Evolutionary conservation across 2,329 filamentous ascomycete species (phyloP).

Genomic region (Arthrobotrys conoides): DNA sequence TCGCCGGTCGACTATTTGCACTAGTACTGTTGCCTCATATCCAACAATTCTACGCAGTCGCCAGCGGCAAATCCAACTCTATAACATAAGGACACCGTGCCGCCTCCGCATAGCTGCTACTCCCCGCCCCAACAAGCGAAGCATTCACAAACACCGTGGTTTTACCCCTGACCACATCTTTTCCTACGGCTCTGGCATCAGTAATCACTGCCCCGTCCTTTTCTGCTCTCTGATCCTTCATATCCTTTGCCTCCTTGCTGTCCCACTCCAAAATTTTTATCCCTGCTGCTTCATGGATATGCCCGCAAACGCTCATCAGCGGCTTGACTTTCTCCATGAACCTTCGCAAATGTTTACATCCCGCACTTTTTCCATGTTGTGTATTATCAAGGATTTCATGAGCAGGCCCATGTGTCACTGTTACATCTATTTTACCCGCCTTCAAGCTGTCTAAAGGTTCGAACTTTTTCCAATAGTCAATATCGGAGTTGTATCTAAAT

Average conservation of each 20-base stretch:
- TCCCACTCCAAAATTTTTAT: conserved; percentile 77
- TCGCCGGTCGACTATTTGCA: neutral
- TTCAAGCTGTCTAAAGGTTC: conserved; percentile 67
- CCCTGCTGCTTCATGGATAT: conserved; percentile 79
- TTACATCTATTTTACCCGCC: conserved; percentile 66
- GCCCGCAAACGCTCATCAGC: conserved; percentile 78
- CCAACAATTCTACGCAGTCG: neutral
- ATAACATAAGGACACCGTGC: conserved; percentile 40
- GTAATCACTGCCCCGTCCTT: conserved; percentile 29
- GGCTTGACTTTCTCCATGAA: conserved; percentile 76
- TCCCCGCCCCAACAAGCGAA: conserved; percentile 31
- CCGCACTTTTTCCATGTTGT: conserved; percentile 67
- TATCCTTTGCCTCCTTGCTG: conserved; percentile 56
- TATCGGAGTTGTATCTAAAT: conserved; percentile 31
- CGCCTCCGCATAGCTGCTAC: conserved; percentile 36
- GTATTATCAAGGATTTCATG: conserved; percentile 73
- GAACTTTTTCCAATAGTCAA: conserved; percentile 34
- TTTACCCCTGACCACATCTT: conserved; percentile 23
- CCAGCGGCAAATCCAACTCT: conserved; percentile 44
- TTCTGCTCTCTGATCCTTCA: conserved; percentile 6
- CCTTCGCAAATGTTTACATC: conserved; percentile 74
- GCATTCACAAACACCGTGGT: conserved; percentile 56
- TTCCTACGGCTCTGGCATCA: conserved; percentile 17
- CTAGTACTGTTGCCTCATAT: neutral
- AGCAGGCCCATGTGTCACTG: conserved; percentile 80